Base-by-base conservation (phyloP, 768 basidiomycete species). In the Psilocybe cubensis region DNA sequence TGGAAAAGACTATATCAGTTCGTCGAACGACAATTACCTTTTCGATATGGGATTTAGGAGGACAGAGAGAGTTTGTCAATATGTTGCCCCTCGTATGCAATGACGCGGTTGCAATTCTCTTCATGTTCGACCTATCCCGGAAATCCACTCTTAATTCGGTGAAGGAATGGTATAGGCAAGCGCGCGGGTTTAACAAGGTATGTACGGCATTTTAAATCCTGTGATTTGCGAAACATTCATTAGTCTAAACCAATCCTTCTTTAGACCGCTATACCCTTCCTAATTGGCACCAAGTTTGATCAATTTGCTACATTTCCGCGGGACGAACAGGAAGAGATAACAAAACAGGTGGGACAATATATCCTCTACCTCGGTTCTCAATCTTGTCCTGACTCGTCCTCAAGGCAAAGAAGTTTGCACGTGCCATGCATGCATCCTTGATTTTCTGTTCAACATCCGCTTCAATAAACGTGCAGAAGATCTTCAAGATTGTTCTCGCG, bases 141-240 rank as follows among this genome's bases (percentile, higher is more conserved):
- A 98, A 98, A 76, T 93, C 92, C 58, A 99, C 97, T 41, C 75
- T 99, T 61, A 98, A 98, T 76, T 96, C 94, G 56, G 94, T 99
- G 66, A 98, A 98, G 76, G 97, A 99, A 75, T 99, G 97, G 97
- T 99, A 98, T 81, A 84, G 97, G 66, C 97, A 99, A 76, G 95
- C 96, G 51, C 83, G 97, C 67, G 97, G 97, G 20, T 99, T 99
- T 78, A 98, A 98, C 79, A 98, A 98, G 84, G 96, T 95, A 83
- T 72, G 45, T 56, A 41, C 27, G 17, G 41, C 8, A 29, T 18
- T 25, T 53, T 9, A 25, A 29, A 20, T 7, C 17, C 35, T 41
- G 23, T 17, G 24, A 29, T 33, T 29, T 14, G 8, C n/a, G 18
- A 24, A 23, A 56, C 20, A n/a, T 27, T 54, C 24, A 14, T 42